Evolutionary conservation across 2,329 filamentous ascomycete species (phyloP).

Genomic region (Xylaria sp.): DNA sequence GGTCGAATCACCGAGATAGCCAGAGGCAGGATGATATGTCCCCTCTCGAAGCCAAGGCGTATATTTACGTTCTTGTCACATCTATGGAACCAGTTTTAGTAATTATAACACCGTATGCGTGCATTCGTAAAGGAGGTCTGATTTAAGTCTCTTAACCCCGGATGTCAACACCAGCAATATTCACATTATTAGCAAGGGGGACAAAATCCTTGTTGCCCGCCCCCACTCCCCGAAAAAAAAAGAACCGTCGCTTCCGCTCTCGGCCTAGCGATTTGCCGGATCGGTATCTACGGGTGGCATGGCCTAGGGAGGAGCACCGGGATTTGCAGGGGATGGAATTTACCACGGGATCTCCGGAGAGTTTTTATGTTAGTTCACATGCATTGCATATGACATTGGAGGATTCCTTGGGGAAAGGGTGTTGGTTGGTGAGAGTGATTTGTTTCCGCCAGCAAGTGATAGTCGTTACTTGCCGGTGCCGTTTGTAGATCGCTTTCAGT

Average conservation of each 20-base stretch:
- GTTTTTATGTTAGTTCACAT: background rate
- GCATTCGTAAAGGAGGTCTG: background rate
- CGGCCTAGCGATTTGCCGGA: background rate
- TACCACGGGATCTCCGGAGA: background rate
- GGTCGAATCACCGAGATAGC: too few species aligned
- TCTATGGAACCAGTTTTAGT: too few species aligned
- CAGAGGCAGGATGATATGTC: too few species aligned
- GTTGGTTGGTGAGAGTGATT: background rate
- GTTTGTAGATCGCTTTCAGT: too few species aligned
- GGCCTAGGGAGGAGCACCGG: background rate
- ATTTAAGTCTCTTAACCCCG: background rate
- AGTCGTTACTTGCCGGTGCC: too few species aligned
- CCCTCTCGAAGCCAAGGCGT: background rate
- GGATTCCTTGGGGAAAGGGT: background rate
- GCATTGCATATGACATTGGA: background rate
- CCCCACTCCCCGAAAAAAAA: constrained; percentile 1
- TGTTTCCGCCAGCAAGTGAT: too few species aligned
- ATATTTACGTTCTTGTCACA: background rate
- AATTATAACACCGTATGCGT: too few species aligned
- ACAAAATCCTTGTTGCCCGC: background rate
- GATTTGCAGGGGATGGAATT: background rate
- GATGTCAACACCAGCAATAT: background rate
- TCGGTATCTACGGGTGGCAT: background rate
- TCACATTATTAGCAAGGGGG: background rate
- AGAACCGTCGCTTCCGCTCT: constrained; percentile 15